These are phyloP conservation scores for Aspergillus thermomutatus DNA, from an alignment of 2,329 filamentous ascomycete species.

Conservation along the genomic window DNA sequence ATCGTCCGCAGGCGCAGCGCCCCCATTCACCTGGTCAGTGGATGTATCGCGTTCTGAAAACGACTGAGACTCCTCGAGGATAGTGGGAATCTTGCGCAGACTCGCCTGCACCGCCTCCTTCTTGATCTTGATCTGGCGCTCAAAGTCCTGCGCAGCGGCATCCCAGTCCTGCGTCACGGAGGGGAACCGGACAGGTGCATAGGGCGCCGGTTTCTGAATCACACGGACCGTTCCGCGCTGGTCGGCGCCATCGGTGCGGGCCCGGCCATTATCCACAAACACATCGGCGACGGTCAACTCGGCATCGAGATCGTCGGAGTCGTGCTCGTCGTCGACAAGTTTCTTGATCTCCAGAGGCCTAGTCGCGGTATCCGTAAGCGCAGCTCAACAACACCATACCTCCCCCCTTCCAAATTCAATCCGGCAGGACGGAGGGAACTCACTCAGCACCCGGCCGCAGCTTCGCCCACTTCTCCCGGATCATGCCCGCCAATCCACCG, in stretches of 20 bases:
- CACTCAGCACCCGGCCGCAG: conserved; percentile 31
- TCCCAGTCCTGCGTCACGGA: conserved; percentile 38
- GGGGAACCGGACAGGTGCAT: conserved; percentile 26
- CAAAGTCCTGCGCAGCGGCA: conserved; percentile 19
- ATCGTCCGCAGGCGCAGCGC: not conserved
- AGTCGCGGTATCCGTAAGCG: conserved; percentile 2
- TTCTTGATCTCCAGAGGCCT: conserved; percentile 37
- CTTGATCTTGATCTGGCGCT: conserved; percentile 13
- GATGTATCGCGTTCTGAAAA: not conserved
- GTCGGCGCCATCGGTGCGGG: conserved; percentile 31
- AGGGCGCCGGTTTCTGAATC: conserved; percentile 26
- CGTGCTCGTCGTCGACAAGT: conserved; percentile 35
- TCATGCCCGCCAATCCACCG: conserved; percentile 28
- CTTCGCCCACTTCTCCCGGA: conserved; percentile 32
- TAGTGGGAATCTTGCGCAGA: conserved; percentile 14
- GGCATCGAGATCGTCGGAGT: conserved; percentile 28
- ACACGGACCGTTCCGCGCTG: conserved; percentile 35
- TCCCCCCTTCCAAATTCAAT: not conserved
- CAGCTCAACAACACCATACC: not conserved
- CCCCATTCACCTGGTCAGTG: not conserved
- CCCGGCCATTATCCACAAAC: conserved; percentile 37
- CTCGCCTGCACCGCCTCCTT: conserved; percentile 8
- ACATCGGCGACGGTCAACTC: conserved; percentile 37
- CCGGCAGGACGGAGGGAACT: conserved; percentile 11
- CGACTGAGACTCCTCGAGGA: conserved; percentile 13